Evolutionary conservation across 2,329 filamentous ascomycete genomes (phyloP).

Genomic region (Fusarium sp.): DNA sequence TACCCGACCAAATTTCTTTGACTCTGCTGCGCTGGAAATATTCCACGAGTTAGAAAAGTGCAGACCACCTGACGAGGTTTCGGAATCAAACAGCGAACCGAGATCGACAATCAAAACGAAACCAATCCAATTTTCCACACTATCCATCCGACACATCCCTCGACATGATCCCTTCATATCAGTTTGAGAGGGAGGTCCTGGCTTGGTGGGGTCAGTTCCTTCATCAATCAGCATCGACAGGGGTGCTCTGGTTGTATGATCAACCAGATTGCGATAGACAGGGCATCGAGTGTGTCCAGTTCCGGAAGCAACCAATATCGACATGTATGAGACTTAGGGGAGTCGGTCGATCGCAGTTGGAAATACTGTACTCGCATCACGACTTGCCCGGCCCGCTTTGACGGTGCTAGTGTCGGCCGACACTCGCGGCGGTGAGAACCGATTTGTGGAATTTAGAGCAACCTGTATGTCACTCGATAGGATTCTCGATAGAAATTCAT

Average conservation of each 20-base stretch:
- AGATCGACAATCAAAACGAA: slow-evolving; percentile 1
- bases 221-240: background rate
- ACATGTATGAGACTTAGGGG: background rate
- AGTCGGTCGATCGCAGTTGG: background rate
- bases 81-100: background rate
- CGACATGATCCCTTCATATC: background rate
- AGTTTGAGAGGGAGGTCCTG: background rate
- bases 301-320: background rate
- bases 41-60: background rate
- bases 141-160: background rate
- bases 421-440: background rate
- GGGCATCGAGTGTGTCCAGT: background rate
- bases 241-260: slow-evolving; percentile 1
- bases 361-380: slow-evolving; percentile 1
- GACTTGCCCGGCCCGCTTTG: background rate
- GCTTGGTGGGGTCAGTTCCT: background rate
- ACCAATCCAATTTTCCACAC: background rate
- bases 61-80: background rate
- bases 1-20: background rate
- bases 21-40: background rate
- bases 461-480: background rate
- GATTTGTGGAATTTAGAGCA: slow-evolving; percentile 6
- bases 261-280: background rate
- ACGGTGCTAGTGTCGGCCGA: background rate
- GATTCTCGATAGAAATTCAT: background rate